phyloP scores from a whole-genome alignment of 305 asterid species.

The Withania somnifera region DNA sequence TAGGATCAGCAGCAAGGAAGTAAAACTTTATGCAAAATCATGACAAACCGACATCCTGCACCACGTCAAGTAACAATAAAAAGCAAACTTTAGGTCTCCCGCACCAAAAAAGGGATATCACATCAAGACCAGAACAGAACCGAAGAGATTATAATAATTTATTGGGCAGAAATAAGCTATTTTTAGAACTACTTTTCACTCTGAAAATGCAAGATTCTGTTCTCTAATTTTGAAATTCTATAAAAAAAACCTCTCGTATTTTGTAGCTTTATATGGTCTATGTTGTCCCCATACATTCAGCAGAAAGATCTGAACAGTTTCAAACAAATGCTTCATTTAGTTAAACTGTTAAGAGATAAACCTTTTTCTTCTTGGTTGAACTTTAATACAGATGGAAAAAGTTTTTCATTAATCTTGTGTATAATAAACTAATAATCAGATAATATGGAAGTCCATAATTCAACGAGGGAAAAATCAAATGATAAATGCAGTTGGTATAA shows the following conservation, averaged over 20 bases:
- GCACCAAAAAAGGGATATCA: background rate
- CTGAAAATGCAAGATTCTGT: background rate
- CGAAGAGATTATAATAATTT: background rate
- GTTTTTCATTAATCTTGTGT: background rate
- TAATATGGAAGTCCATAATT: background rate
- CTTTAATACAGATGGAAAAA: background rate
- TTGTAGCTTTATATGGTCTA: background rate
- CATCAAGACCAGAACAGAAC: background rate
- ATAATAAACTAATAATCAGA: background rate
- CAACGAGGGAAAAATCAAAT: background rate
- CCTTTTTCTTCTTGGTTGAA: background rate
- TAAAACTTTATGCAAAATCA: constrained; percentile 6
- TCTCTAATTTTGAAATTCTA: background rate
- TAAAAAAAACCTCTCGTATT: background rate
- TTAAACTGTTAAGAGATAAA: background rate
- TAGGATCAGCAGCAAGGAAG: constrained; percentile 19
- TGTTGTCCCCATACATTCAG: background rate
- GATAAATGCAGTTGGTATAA: background rate
- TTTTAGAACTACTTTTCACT: background rate
- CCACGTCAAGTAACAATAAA: background rate
- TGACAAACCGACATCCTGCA: constrained; percentile 40
- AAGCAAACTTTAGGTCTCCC: background rate
- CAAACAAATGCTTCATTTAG: background rate
- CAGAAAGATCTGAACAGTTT: background rate
- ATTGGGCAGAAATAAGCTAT: background rate